phyloP scores from a whole-genome alignment of 2,329 filamentous ascomycete species.

The Beauveria bassiana region DNA sequence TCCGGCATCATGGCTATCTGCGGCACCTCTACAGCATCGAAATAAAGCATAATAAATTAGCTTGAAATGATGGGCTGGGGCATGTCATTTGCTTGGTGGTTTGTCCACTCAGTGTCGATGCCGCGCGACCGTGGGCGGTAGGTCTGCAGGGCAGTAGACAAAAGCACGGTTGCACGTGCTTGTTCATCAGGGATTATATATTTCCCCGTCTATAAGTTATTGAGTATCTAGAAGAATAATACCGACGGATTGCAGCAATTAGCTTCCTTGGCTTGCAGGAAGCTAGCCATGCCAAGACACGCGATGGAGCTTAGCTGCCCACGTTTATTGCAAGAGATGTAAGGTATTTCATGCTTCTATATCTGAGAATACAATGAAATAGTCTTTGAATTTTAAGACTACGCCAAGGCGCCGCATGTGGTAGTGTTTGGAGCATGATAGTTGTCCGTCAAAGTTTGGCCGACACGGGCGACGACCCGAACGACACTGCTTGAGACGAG shows the following conservation, averaged over 20 bases:
- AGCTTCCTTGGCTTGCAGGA: constrained; percentile 3
- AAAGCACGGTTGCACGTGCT: not conserved
- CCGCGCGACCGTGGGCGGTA: constrained; percentile 7
- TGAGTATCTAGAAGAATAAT: not conserved
- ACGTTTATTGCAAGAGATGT: not conserved
- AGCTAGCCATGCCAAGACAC: not conserved
- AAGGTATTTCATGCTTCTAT: too few relatives aligned
- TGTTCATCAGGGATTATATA: not conserved
- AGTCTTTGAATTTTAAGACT: too few relatives aligned
- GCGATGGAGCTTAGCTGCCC: not conserved
- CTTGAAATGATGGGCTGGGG: not conserved
- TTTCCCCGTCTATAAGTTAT: not conserved
- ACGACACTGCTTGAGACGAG: too few relatives aligned
- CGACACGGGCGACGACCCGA: too few relatives aligned
- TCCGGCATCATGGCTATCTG: not conserved
- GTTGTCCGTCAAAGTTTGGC: too few relatives aligned
- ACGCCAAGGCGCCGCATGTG: too few relatives aligned
- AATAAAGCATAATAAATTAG: not conserved
- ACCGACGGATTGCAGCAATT: not conserved
- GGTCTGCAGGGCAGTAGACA: not conserved
- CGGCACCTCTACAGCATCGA: not conserved
- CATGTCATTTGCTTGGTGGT: not conserved
- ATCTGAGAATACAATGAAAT: too few relatives aligned
- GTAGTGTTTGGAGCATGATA: too few relatives aligned
- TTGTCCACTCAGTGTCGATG: constrained; percentile 1